Percentiles rank a stretch among this genome's conserved stretches.
These are phyloP conservation scores for Peziza echinospora DNA, from an alignment of 495 filamentous ascomycete species.

Conservation along the genomic window DNA sequence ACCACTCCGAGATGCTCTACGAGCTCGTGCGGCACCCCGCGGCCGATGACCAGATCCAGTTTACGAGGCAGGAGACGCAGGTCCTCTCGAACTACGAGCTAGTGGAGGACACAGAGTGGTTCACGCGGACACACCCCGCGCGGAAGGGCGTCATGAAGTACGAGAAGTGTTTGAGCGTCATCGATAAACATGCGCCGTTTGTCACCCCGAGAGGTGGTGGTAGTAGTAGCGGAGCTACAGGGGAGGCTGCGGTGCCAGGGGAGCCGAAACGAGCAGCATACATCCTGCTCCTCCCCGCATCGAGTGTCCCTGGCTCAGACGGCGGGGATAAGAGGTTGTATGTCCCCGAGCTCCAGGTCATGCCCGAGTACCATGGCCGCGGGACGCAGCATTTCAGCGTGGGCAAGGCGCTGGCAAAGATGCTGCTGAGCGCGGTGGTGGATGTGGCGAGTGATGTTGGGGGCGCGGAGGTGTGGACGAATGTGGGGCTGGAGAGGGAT, in stretches of 20 bases:
- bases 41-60: neutral
- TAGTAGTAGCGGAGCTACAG: no score
- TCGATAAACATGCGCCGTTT: neutral
- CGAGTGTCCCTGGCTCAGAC: conserved; percentile 3
- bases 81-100: neutral
- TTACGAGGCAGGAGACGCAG: neutral
- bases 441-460: conserved; percentile 6
- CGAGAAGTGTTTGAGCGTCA: neutral
- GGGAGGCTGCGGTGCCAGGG: conserved; percentile 3
- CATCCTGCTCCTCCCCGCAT: conserved; percentile 2
- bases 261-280: conserved; percentile 10
- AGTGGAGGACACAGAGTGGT: conserved; percentile 10
- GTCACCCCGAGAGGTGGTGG: no score
- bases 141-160: neutral
- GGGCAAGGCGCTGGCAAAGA: conserved; percentile 4
- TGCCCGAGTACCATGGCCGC: conserved; percentile 3
- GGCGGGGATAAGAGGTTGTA: no score
- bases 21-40: conserved; percentile 7
- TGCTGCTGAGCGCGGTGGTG: conserved; percentile 5
- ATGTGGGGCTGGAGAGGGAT: conserved; percentile 3
- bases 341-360: conserved; percentile 2
- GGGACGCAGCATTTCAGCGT: conserved; percentile 5
- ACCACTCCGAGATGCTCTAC: conserved; percentile 5
- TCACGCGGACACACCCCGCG: conserved; percentile 5
- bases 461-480: conserved; percentile 4